Percentiles rank a stretch among this genome's conserved stretches.
These are phyloP conservation scores for Plantago major DNA, from an alignment of 257 asterid species.

Conservation along the genomic window DNA sequence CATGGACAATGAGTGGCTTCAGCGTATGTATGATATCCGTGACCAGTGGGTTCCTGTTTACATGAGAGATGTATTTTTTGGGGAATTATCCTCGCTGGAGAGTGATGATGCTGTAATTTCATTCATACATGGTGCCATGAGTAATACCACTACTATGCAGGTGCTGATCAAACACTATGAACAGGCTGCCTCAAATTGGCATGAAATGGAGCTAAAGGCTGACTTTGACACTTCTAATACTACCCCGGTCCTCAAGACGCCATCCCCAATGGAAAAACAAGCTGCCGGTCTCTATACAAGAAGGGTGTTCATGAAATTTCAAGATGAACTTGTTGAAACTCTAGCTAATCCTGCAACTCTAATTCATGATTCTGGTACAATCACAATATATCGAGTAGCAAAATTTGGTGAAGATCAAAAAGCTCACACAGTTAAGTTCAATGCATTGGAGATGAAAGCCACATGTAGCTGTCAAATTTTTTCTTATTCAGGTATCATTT, in stretches of 20 bases:
- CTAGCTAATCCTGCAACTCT: constrained; percentile 75
- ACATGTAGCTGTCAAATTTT: constrained; percentile 76
- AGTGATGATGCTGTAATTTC: constrained; percentile 29
- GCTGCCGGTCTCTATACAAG: constrained; percentile 74
- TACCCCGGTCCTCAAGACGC: constrained; percentile 61
- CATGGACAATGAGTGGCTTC: constrained; percentile 71
- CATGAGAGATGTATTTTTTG: constrained; percentile 61
- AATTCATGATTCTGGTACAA: constrained; percentile 47
- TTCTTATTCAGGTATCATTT: constrained; percentile 71
- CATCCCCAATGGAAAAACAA: constrained; percentile 93
- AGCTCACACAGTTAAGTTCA: constrained; percentile 58
- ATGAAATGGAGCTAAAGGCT: constrained; percentile 63
- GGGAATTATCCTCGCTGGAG: constrained; percentile 52
- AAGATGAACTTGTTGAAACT: constrained; percentile 76
- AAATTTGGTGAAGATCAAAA: constrained; percentile 82
- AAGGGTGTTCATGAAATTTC: constrained; percentile 73
- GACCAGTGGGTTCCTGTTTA: constrained; percentile 80
- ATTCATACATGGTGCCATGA: constrained; percentile 50
- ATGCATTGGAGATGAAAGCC: constrained; percentile 56
- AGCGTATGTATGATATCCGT: constrained; percentile 51
- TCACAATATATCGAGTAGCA: constrained; percentile 52
- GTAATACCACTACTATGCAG: constrained; percentile 45
- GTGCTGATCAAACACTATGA: constrained; percentile 56
- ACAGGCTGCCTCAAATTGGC: constrained; percentile 52
- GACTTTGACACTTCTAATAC: constrained; percentile 55